Evolutionary conservation across 164 flowering plant species (phyloP), one percentile per base, ranked within the genome.

Genomic region (Vitis labrusca): DNA sequence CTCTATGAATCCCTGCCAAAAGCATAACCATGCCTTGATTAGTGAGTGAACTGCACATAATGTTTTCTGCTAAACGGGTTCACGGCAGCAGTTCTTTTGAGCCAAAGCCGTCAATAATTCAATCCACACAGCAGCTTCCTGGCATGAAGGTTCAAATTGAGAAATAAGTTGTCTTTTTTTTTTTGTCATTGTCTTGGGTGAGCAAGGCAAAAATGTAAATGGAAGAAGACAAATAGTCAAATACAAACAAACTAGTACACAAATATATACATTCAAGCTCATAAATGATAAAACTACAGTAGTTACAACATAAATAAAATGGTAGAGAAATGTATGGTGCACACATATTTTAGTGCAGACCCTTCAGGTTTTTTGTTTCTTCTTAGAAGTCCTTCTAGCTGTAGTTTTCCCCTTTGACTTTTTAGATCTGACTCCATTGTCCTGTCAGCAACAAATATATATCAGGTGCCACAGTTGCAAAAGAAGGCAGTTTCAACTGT

Each of bases 341-440:
- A 37, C 19, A 47, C 62, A 12, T 50, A 44, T 9, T 29, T 50
- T n/a, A 63, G 61, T 66, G 13, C 13, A 59, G 64, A 54, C 13
- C n/a, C 61, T 68, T 81, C 73, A 75, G 27, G 71, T 52, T 68
- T 71, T 74, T 56, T 72, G 79, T 80, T 76, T 82, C 79, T 76
- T 87, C 44, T 37, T 37, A 37, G 44, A 37, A 37, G 44, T 37
- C 44, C 44, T 37, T 37, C 7, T 37, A 23, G 78, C 48, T 50
- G 67, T 68, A 14, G 78, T 44, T 71, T 84, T 88, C 82, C 78
- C 81, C 76, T 63, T 83, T 0, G 88, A 67, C 74, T 61, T 82
- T 56, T 56, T 76, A 13, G 72, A 78, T 19, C 77, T 78, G n/a
- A 67, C 59, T 69, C 86, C 85, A 66, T 64, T 86, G 55, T 86